phyloP scores from a whole-genome alignment of 148 eudicot species.

The Drosera capensis region DNA sequence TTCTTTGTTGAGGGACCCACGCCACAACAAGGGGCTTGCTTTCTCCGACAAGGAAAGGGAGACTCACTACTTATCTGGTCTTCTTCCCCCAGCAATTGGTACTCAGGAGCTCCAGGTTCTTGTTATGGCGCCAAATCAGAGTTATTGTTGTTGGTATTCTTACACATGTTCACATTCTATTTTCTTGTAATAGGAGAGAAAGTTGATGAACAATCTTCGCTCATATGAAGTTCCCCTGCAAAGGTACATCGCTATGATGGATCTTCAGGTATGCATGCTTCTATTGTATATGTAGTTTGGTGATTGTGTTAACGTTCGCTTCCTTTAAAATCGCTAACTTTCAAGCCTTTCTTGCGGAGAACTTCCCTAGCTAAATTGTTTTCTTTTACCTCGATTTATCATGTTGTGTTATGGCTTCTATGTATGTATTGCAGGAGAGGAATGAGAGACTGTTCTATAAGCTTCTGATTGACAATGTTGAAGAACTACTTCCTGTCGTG shows the following conservation, averaged over 20 bases:
- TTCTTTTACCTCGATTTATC: background rate
- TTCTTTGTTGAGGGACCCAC: conserved; percentile 72
- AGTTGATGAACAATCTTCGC: conserved; percentile 46
- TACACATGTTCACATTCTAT: conserved; percentile 2
- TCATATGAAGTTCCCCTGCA: conserved; percentile 74
- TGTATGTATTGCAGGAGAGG: conserved; percentile 44
- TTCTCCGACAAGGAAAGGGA: conserved; percentile 76
- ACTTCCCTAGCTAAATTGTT: background rate
- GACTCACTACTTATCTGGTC: conserved; percentile 74
- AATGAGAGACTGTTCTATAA: conserved; percentile 82
- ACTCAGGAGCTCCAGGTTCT: conserved; percentile 73
- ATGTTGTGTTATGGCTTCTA: conserved; percentile 1
- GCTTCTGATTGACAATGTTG: conserved; percentile 85
- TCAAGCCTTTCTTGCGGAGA: background rate
- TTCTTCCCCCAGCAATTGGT: conserved; percentile 53
- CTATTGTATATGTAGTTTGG: background rate
- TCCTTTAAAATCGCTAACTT: background rate
- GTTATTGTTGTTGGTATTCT: background rate
- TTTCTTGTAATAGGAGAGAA: conserved; percentile 40
- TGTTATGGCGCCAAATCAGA: conserved; percentile 1
- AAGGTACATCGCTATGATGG: conserved; percentile 76
- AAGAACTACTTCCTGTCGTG: conserved; percentile 78
- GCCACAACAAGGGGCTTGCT: conserved; percentile 75
- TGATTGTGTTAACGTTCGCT: background rate
- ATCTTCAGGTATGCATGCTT: conserved; percentile 49